Evolutionary conservation across 495 filamentous ascomycete genomes (phyloP).

Genomic region (Xanthoparmelia taractica): DNA sequence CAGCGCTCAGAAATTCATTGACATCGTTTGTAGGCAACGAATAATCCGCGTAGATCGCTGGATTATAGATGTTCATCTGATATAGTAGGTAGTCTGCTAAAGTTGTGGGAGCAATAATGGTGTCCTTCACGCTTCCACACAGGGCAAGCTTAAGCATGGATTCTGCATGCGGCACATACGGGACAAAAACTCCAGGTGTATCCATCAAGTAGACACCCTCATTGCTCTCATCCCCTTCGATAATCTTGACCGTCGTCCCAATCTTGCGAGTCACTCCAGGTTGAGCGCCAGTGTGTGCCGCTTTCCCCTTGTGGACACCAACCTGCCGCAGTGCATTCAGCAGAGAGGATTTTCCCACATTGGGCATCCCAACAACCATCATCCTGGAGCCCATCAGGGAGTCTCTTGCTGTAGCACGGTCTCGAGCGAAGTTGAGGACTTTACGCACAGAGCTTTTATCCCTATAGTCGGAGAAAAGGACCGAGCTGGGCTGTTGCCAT

Average conservation of each 20-base stretch:
- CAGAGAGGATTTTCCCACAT: conserved; percentile 83
- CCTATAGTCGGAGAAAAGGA: conserved; percentile 57
- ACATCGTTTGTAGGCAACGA: conserved; percentile 76
- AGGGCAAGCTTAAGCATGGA: conserved; percentile 89
- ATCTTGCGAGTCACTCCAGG: conserved; percentile 89
- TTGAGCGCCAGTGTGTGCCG: conserved; percentile 70
- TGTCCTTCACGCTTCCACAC: conserved; percentile 85
- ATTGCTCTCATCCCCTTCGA: conserved; percentile 41
- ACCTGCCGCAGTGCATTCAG: conserved; percentile 73
- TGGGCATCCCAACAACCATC: conserved; percentile 94
- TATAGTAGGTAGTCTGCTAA: conserved; percentile 87
- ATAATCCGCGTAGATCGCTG: conserved; percentile 55
- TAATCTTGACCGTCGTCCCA: conserved; percentile 72
- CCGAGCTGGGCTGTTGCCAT: conserved; percentile 50
- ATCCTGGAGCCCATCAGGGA: conserved; percentile 64
- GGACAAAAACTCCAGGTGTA: conserved; percentile 84
- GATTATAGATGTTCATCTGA: conserved; percentile 60
- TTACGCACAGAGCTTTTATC: conserved; percentile 42
- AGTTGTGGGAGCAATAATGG: conserved; percentile 63
- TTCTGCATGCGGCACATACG: conserved; percentile 75
- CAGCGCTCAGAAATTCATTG: conserved; percentile 52
- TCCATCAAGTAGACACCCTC: conserved; percentile 61
- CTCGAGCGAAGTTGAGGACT: conserved; percentile 51
- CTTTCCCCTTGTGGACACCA: conserved; percentile 67
- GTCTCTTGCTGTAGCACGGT: conserved; percentile 38